Conservation (phyloP, 2,329 filamentous ascomycete species). For the Fonsecaea multimorphosa region DNA sequence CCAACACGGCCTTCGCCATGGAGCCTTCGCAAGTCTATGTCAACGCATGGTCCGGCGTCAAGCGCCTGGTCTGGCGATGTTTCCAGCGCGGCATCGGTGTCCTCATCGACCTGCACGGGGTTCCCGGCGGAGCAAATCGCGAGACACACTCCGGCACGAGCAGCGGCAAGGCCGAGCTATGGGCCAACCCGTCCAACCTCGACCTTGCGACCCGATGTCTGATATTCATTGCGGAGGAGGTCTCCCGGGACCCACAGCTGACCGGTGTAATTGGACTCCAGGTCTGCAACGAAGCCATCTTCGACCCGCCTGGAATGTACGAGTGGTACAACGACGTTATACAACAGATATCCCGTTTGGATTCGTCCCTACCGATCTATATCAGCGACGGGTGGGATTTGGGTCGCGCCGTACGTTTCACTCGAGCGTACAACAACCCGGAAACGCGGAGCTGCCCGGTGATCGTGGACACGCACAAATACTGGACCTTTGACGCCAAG, state of each 20-base stretch:
- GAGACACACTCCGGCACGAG: conserved; percentile 64
- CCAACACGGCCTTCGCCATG: conserved; percentile 58
- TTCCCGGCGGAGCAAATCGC: conserved; percentile 64
- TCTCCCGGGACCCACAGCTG: conserved; percentile 42
- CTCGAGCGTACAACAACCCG: conserved; percentile 48
- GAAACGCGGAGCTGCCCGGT: conserved; percentile 53
- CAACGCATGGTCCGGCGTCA: conserved; percentile 60
- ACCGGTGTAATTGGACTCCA: conserved; percentile 61
- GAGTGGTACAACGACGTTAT: conserved; percentile 63
- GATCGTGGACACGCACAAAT: conserved; percentile 65
- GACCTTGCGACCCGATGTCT: conserved; percentile 56
- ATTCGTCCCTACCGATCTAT: conserved; percentile 60
- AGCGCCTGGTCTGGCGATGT: conserved; percentile 54
- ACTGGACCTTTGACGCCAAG: conserved; percentile 63
- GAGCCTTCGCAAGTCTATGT: conserved; percentile 56
- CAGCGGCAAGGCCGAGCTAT: conserved; percentile 59
- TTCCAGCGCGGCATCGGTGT: conserved; percentile 59
- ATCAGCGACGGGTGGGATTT: conserved; percentile 66
- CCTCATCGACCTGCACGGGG: conserved; percentile 64
- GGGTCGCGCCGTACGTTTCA: conserved; percentile 53
- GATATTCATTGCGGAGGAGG: conserved; percentile 59
- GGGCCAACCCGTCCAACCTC: conserved; percentile 53
- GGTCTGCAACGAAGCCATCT: conserved; percentile 62
- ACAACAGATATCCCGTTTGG: conserved; percentile 54
- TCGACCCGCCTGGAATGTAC: conserved; percentile 60